Conservation (phyloP, 306 rosid genomes). For the Corylus americana region DNA sequence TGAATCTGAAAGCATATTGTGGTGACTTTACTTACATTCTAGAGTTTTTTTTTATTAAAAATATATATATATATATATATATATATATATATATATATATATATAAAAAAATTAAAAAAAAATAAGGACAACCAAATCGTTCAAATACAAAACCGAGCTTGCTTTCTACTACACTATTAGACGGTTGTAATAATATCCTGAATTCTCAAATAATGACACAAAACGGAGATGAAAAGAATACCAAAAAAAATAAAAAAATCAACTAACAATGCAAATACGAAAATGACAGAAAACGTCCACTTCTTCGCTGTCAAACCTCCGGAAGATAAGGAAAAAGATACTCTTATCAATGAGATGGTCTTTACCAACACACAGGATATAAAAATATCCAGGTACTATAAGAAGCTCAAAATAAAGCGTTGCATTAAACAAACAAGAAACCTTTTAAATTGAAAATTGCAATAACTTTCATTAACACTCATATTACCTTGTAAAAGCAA, state of each 20-base stretch:
- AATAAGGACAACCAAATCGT: not conserved
- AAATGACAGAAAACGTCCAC: not conserved
- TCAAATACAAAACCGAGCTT: not conserved
- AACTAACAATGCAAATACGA: not conserved
- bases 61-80: too few species aligned
- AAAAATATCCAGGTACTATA: not conserved
- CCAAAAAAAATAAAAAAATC: not conserved
- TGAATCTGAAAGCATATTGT: not conserved
- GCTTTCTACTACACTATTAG: not conserved
- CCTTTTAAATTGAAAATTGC: not conserved
- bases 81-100: too few species aligned
- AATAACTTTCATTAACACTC: constrained; percentile 7
- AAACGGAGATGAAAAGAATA: not conserved
- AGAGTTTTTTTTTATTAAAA: too few species aligned
- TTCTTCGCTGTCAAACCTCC: not conserved
- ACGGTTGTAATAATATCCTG: not conserved
- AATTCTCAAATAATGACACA: not conserved
- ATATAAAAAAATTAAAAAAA: not conserved
- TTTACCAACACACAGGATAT: not conserved
- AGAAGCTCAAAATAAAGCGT: not conserved
- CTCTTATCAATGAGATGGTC: not conserved
- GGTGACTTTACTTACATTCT: too few species aligned
- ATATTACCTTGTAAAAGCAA: constrained; percentile 92
- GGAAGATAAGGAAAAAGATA: not conserved
- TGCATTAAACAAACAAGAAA: not conserved